phyloP scores from a whole-genome alignment of 2,329 filamentous ascomycete species.

The Aureobasidium melanogenum region DNA sequence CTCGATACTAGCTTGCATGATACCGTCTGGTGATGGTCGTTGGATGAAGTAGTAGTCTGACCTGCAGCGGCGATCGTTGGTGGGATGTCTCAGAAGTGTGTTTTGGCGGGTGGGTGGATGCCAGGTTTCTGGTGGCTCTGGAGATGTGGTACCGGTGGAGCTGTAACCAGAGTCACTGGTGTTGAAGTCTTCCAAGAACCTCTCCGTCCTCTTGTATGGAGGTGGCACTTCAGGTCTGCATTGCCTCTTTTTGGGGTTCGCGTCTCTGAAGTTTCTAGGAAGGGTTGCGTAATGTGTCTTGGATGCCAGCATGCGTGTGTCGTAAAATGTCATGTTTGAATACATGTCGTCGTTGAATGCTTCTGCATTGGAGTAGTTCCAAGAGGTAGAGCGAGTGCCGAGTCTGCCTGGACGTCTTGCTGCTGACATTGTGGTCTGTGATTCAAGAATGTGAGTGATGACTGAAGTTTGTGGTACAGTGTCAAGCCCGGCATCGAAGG shows the following conservation, averaged over 20 bases:
- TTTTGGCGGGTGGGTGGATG: neutral
- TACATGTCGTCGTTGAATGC: neutral
- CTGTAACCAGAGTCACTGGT: neutral
- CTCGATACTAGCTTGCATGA: neutral
- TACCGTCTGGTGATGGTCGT: neutral
- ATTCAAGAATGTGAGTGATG: neutral
- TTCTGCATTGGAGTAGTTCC: slow-evolving; percentile 8
- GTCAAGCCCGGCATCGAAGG: neutral
- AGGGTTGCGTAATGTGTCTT: neutral
- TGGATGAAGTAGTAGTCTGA: neutral
- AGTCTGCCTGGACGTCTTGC: neutral
- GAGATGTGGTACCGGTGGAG: neutral
- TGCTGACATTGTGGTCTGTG: neutral
- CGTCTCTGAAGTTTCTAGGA: neutral
- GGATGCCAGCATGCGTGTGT: neutral
- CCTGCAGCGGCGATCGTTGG: neutral
- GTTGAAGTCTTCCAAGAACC: neutral
- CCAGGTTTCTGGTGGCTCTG: neutral
- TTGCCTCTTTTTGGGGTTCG: neutral
- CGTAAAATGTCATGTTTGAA: neutral
- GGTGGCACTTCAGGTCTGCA: neutral
- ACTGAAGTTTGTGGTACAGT: neutral
- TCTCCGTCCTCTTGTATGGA: neutral
- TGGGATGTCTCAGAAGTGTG: neutral
- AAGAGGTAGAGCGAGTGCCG: neutral